phyloP scores from a whole-genome alignment of 441 rosid species.

The Erodium moschatum region DNA sequence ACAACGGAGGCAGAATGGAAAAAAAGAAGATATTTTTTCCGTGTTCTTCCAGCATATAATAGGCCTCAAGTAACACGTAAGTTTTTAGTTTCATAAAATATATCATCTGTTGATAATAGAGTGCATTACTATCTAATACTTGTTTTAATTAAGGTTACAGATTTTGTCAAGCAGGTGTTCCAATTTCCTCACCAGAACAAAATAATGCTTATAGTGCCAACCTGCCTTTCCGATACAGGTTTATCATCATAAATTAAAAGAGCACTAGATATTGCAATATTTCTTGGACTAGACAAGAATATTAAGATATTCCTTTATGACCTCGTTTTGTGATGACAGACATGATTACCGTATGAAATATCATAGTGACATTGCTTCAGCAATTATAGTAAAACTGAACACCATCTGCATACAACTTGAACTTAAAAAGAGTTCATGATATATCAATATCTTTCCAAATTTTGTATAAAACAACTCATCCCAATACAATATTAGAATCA shows the following conservation, averaged over 20 bases:
- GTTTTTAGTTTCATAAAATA: too few relatives aligned
- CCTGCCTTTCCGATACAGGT: not conserved
- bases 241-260: not conserved
- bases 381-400: not conserved
- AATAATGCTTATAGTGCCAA: not conserved
- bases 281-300: not conserved
- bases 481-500: not conserved
- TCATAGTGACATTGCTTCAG: not conserved
- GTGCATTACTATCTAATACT: not conserved
- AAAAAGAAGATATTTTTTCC: too few relatives aligned
- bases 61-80: too few relatives aligned
- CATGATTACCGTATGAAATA: not conserved
- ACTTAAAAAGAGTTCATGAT: not conserved
- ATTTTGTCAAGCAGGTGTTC: not conserved
- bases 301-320: not conserved
- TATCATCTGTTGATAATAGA: too few relatives aligned
- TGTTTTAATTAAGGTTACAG: not conserved
- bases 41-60: too few relatives aligned
- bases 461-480: not conserved
- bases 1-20: not conserved
- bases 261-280: not conserved
- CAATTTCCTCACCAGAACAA: not conserved
- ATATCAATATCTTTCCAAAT: not conserved
- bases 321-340: not conserved
- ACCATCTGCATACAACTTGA: not conserved